Evolutionary conservation across 2,329 filamentous ascomycete species (phyloP), one percentile per base, ranked within the genome.

Genomic region (Paecilomyces dactylethromorphus): DNA sequence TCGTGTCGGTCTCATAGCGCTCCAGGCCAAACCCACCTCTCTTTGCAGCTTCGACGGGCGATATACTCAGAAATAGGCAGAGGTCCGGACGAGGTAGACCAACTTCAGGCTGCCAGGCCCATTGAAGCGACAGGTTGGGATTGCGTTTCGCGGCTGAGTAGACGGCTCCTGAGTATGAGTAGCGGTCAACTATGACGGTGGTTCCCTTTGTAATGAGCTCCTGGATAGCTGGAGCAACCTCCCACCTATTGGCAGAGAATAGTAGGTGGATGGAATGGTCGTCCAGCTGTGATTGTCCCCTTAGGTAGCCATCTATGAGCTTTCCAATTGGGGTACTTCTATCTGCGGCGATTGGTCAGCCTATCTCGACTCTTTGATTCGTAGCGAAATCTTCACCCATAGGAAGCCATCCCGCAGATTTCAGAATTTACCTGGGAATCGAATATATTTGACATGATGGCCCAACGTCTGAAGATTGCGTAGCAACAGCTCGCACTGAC

Each of bases 91-190:
- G 84, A 1, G 94, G 93, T 0, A 99, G 82, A 0, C 93, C 93
- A 13, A 90, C 82, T 67, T 97, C 94, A 1, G 92, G 91, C 15
- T 86, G 82, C 65, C 90, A 87, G 7, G 91, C 92, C 92, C 94
- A 99, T 0, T 82, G 76, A 0, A 97, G 79, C 0, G 83, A 78
- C 12, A 97, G 81, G 1, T 79, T 74, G 0, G 87, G 84, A 65
- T 90, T 91, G 52, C 85, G 81, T 71, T 97, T 97, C 3, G 94
- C 93, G 0, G 91, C 91, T 24, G 88, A 91, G 78, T 97, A 99
- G 55, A 97, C 91, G 59, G 92, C 90, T 57, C 94, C 94, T 21
- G 90, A 94, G 79, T 96, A 93, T 72, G 95, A 96, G 78, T 97
- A 99, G 54, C 94, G 87, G 74, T 99, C 94, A 65, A 93, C 87